phyloP scores from a whole-genome alignment of 2,329 filamentous ascomycete species.

The Apiospora pterosperma region DNA sequence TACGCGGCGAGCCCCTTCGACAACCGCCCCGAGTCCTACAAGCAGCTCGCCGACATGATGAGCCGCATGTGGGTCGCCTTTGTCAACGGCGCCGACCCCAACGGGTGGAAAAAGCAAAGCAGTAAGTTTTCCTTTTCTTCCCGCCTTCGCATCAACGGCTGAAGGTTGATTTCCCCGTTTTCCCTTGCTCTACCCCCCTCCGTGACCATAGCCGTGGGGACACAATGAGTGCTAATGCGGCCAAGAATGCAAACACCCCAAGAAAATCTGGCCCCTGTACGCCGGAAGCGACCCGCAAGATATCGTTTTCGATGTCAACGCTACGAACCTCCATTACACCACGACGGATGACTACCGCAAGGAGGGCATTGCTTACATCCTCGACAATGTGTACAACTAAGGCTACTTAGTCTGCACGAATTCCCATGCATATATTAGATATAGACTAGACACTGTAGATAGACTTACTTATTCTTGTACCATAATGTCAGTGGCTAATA shows the following conservation, averaged over 20 bases:
- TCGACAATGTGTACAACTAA: slow-evolving; percentile 13
- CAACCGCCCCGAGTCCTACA: slow-evolving; percentile 37
- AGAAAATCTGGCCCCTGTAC: slow-evolving; percentile 41
- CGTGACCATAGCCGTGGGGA: no score
- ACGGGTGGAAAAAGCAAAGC: slow-evolving; percentile 16
- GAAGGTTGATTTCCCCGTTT: no score
- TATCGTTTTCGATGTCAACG: slow-evolving; percentile 48
- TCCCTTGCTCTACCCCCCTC: neutral
- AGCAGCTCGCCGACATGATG: slow-evolving; percentile 43
- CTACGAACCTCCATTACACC: slow-evolving; percentile 33
- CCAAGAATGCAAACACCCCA: neutral
- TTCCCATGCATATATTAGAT: no score
- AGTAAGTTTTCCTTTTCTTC: neutral
- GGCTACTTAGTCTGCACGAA: no score
- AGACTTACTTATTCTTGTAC: no score
- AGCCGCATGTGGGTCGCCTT: slow-evolving; percentile 50
- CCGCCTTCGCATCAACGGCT: no score
- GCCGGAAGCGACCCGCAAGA: slow-evolving; percentile 36
- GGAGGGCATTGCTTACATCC: slow-evolving; percentile 36
- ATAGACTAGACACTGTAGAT: no score
- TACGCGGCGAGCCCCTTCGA: slow-evolving; percentile 38
- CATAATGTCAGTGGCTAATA: no score
- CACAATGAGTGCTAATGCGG: neutral
- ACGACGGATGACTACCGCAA: slow-evolving; percentile 43
- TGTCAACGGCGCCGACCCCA: slow-evolving; percentile 42